Evolutionary conservation across 768 basidiomycete genomes (phyloP).

Genomic region (Panus rudis): DNA sequence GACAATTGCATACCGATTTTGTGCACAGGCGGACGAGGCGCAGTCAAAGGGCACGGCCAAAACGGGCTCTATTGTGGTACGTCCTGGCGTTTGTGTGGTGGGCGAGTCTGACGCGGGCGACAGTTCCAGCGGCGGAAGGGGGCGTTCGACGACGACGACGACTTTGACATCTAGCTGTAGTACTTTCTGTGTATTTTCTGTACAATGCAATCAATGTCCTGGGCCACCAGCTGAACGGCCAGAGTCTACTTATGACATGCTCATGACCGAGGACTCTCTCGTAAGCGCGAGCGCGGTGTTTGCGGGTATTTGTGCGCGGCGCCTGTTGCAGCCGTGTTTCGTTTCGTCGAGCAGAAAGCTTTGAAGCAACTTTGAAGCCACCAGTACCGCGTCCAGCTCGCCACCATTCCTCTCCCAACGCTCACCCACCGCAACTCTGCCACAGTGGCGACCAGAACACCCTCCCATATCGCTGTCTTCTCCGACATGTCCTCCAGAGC

Average conservation of each 20-base stretch:
- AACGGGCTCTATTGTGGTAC: constrained; percentile 35
- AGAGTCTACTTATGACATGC: too few relatives aligned
- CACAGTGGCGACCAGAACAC: too few relatives aligned
- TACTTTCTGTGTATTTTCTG: neutral
- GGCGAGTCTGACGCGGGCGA: neutral
- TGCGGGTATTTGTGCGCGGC: too few relatives aligned
- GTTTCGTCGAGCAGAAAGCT: too few relatives aligned
- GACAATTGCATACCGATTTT: neutral
- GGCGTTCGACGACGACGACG: constrained; percentile 29
- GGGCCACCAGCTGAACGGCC: too few relatives aligned
- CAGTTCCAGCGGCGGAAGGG: constrained; percentile 31
- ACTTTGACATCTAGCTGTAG: constrained; percentile 7
- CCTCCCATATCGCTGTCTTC: too few relatives aligned
- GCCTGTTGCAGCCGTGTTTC: too few relatives aligned
- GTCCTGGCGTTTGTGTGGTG: constrained; percentile 9
- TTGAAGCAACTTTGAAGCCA: too few relatives aligned
- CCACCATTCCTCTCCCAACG: constrained; percentile 9
- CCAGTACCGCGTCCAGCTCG: too few relatives aligned
- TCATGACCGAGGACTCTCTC: too few relatives aligned
- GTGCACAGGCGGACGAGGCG: constrained; percentile 38
- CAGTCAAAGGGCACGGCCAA: constrained; percentile 27
- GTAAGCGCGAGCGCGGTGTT: too few relatives aligned
- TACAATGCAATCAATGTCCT: too few relatives aligned
- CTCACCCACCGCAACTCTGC: constrained; percentile 2
- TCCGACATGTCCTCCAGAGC: constrained; percentile 49